Base-by-base conservation (phyloP, 2,329 filamentous ascomycete species). In the Sporothrix dimorphospora region DNA sequence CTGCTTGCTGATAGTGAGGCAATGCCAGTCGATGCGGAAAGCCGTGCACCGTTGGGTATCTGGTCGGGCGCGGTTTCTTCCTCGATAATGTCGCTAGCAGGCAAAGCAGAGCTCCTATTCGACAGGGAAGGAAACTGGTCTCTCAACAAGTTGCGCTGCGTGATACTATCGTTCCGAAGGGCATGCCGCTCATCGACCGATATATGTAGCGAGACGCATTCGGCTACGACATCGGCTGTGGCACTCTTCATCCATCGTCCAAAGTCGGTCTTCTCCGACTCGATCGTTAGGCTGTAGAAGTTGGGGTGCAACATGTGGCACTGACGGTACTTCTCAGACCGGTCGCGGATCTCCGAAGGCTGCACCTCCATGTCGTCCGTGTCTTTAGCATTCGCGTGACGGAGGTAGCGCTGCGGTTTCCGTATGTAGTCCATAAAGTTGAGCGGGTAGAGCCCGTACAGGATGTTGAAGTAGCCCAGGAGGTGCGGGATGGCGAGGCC, bases 371-470 rank as follows among this genome's bases (percentile, higher is more conserved):
- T 87, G 71, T 93, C 91, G 74, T 94, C 91, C 1, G 90, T 87
- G 66, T 90, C 89, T 4, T 88, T 85, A 42, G 90, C 91, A 75
- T 93, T 89, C 53, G 91, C 89, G 77, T 92, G 90, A 63, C 93
- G 90, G 11, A 96, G 83, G 78, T 92, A 95, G 75, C 91, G 89
- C 76, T 94, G 89, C 3, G 93, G 92, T 78, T 95, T 95, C 72
- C 92, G 88, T 74, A 96, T 91, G 78, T 95, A 96, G 80, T 91
- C 91, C 88, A 94, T 92, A 76, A 96, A 94, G 79, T 95, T 95
- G 78, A 95, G 88, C 1, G 93, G 93, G 75, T 95, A 96, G 4
- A 96, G 82, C 0, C 93, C 93, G 76, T 96, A 96, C 0, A 96
- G 84, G 34, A 94, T 91, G 2, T 92, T 94, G 77, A 94, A 96